Base-by-base conservation (phyloP, 441 rosid genomes). In the Erysimum cheiri region DNA sequence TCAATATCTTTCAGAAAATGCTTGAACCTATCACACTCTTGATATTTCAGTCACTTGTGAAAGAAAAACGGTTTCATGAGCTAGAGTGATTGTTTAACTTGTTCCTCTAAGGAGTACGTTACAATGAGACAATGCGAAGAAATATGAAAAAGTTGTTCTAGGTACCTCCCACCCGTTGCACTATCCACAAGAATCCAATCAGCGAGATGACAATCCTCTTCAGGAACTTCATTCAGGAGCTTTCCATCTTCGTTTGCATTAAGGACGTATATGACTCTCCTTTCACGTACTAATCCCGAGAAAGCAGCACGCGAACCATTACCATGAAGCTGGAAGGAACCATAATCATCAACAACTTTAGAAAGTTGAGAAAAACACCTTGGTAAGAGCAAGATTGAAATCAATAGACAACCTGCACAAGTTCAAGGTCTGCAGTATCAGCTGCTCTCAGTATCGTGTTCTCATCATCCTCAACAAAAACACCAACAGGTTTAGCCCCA, bases 121-220 rank as follows among this genome's bases (percentile, higher is more conserved):
- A 61, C 47, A n/a, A 41, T 7, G 49, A 44, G 22, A 44, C 4
- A 44, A 44, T 15, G 10, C 10, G 10, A 3, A n/a, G 37, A 48
- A 13, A n/a, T 10, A 19, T 32, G 13, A 12, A 44, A n/a, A 11
- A 32, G 4, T 48, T 14, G 19, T 22, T 58, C 9, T 1, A 60
- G 17, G 50, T 75, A 89, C 96, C 96, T 89, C 69, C 97, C 97
- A 74, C 97, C 93, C 39, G 78, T 84, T 46, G 92, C 93, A 74
- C 96, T 89, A 77, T 94, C 96, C 10, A 87, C 87, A 22, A 91
- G 95, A 81, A 91, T 76, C 98, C 97, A 87, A 66, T 90, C 96
- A 63, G 86, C 88, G 60, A 84, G 73, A 54, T 83, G 80, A 70
- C 82, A 72, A 43, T 88, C 89, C 75, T 84, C 84, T 53, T 84